Conservation (phyloP, 805 yeast genomes). For the Candida coquimbonensis region DNA sequence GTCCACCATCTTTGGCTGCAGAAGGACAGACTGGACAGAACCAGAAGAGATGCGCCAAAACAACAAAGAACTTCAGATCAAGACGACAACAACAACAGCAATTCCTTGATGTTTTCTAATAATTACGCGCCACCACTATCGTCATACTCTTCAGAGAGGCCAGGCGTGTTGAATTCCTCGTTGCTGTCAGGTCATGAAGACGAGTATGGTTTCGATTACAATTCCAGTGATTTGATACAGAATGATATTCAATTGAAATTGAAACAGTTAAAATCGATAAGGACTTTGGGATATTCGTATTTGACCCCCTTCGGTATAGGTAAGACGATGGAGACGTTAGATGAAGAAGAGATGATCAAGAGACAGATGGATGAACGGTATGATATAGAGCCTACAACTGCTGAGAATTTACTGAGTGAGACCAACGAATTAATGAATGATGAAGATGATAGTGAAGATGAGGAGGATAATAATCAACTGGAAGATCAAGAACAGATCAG, state of each 20-base stretch:
- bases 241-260: constrained; percentile 10
- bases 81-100: constrained; percentile 4
- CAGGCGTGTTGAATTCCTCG: constrained; percentile 24
- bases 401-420: constrained; percentile 26
- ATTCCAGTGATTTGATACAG: constrained; percentile 3
- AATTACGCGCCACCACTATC: constrained; percentile 46
- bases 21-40: neutral
- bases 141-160: constrained; percentile 44
- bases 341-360: constrained; percentile 24
- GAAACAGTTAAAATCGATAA: constrained; percentile 25
- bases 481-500: neutral
- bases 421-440: constrained; percentile 11
- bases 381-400: constrained; percentile 18
- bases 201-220: neutral
- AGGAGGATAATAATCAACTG: neutral
- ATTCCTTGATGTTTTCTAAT: neutral
- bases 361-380: constrained; percentile 23
- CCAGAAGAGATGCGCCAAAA: no score
- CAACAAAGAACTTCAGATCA: neutral
- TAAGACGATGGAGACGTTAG: constrained; percentile 41
- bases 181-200: neutral
- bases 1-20: constrained; percentile 38
- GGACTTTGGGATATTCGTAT: constrained; percentile 39
- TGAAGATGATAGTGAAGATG: neutral
- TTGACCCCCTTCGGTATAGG: constrained; percentile 54